Evolutionary conservation across 495 filamentous ascomycete species (phyloP), one percentile per base, ranked within the genome.

Genomic region (Hypoxylon lenormandii): DNA sequence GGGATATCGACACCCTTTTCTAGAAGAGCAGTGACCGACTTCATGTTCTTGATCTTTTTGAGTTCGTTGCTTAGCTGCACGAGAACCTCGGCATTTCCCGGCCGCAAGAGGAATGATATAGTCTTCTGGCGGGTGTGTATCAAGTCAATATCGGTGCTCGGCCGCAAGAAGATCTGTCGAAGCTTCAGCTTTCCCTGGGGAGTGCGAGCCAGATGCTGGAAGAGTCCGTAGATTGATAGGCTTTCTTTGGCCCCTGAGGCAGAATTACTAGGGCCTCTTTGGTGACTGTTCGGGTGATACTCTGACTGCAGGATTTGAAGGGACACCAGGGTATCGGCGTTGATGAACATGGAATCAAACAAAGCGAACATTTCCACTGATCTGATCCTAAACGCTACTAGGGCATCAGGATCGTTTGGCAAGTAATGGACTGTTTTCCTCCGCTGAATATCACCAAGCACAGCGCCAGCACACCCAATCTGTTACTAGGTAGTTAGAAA

Each of bases 291-390:
- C 6, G 94, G 94, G 77, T 95, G 92, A 15, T 87, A 88, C 70
- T 97, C 93, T 4, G 89, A 87, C 52, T 91, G 90, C 36, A 97
- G 80, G 12, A 98, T 92, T 66, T 98, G 94, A 21, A 98, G 86
- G 5, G 93, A 91, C 15, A 85, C 80, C 23, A 97, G 79, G 0
- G 94, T 90, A 69, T 97, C 91, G 8, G 85, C 83, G 69, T 91
- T 93, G 64, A 97, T 83, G 74, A 94, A 92, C 93, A 98, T 94
- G 4, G 87, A 87, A 70, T 91, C 87, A 37, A 81, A 82, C 8
- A 96, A 78, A 57, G 83, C 87, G 75, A 93, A 93, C 90, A 93
- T 96, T 72, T 92, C 87, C 23, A 97, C 74, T 0, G 79, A 81
- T 43, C 73, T 83, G 19, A 97, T 81, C 15, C 78, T 80, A 61